phyloP scores from a whole-genome alignment of 75 land plant genomes.

The Pinus taeda region DNA sequence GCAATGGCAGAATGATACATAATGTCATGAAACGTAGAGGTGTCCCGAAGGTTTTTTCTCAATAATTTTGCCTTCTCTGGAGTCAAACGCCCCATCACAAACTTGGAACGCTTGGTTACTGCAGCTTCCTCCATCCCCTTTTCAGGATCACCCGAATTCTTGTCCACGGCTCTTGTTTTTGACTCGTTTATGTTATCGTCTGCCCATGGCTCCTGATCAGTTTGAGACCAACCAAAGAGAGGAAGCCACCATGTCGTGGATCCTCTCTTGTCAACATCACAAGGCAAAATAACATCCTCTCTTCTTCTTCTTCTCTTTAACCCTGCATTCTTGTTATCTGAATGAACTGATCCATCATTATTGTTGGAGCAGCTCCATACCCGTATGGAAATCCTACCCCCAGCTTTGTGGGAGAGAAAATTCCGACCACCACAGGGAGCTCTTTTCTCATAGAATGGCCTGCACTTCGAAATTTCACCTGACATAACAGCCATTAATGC shows the following conservation, averaged over 20 bases:
- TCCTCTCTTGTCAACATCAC: neutral
- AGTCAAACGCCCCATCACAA: constrained; percentile 44
- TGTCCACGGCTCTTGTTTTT: neutral
- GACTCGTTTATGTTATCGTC: neutral
- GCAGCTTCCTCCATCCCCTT: neutral
- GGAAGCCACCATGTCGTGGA: neutral
- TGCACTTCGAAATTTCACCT: neutral
- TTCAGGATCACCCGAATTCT: neutral
- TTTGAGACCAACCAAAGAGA: neutral
- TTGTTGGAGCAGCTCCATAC: neutral
- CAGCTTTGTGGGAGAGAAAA: neutral
- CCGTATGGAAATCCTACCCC: neutral
- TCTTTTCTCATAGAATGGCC: neutral
- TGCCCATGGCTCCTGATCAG: neutral
- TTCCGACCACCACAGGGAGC: neutral
- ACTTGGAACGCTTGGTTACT: neutral
- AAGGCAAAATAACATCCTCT: neutral
- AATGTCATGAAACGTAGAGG: constrained; percentile 44
- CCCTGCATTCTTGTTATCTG: neutral
- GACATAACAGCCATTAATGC: neutral
- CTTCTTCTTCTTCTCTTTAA: neutral
- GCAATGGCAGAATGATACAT: constrained; percentile 97
- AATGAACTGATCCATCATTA: neutral
- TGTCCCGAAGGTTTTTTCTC: constrained; percentile 44
- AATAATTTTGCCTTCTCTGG: constrained; percentile 73